phyloP scores from a whole-genome alignment of 2,329 filamentous ascomycete species.

The Fusarium algeriense region DNA sequence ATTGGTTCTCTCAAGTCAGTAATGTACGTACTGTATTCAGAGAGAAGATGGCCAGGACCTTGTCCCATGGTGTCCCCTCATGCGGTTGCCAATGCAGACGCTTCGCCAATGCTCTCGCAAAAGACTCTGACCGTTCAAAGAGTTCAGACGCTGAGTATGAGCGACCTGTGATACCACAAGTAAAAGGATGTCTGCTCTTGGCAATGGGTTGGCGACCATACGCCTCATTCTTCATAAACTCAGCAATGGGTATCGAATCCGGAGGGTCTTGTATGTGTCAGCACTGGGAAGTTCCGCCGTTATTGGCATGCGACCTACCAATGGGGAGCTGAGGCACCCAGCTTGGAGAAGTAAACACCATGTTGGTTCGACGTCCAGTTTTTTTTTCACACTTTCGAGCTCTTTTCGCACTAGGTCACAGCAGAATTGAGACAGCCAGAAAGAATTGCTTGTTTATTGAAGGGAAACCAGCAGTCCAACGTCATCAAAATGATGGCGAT shows the following conservation, averaged over 20 bases:
- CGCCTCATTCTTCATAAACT: slow-evolving; percentile 20
- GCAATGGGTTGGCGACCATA: slow-evolving; percentile 65
- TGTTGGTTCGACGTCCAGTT: neutral
- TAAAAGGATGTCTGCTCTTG: slow-evolving; percentile 77
- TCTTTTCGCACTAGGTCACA: neutral
- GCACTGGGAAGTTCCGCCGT: neutral
- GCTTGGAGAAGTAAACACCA: slow-evolving; percentile 11
- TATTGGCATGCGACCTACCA: neutral
- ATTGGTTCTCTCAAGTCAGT: slow-evolving; percentile 11
- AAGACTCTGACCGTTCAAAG: slow-evolving; percentile 71
- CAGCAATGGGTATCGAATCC: slow-evolving; percentile 17
- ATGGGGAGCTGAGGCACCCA: slow-evolving; percentile 14
- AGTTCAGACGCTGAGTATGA: slow-evolving; percentile 73
- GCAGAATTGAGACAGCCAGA: neutral
- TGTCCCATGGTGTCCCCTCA: slow-evolving; percentile 81
- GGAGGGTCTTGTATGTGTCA: slow-evolving; percentile 10
- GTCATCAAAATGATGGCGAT: neutral
- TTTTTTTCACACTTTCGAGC: neutral
- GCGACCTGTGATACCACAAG: slow-evolving; percentile 80
- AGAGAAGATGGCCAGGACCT: slow-evolving; percentile 80
- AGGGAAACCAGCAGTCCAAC: neutral
- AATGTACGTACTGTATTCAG: slow-evolving; percentile 73
- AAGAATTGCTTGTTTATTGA: neutral
- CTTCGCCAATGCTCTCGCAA: slow-evolving; percentile 72
- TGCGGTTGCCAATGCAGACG: slow-evolving; percentile 77